A percentile compares a stretch with the other conserved stretches of the same genome.
Conservation (phyloP, 1,284 basidiomycete species). For the Leccinum variabile region DNA sequence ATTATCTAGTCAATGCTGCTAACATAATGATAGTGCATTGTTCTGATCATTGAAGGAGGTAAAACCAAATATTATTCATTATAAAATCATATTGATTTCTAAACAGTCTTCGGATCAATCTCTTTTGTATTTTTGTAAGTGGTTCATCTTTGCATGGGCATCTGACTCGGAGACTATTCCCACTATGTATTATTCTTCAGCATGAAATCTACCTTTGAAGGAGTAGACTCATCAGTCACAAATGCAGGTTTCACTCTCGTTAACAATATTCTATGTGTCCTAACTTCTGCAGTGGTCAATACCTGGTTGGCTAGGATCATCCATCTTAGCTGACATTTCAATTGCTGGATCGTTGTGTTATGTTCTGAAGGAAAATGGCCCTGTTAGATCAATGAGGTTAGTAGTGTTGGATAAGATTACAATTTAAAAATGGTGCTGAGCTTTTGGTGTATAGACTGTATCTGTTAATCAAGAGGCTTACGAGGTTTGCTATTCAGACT, state of each 20-base stretch:
- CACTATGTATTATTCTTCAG: constrained; percentile 7
- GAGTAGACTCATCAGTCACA: neutral
- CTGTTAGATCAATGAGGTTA: constrained; percentile 16
- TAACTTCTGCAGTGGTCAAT: constrained; percentile 19
- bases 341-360: constrained; percentile 25
- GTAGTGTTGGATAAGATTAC: neutral
- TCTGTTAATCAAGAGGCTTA: constrained; percentile 18
- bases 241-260: constrained; percentile 5
- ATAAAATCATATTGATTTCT: constrained; percentile 2
- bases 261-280: neutral
- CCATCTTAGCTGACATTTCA: constrained; percentile 23
- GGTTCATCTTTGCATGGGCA: neutral
- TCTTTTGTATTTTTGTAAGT: constrained; percentile 37
- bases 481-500: constrained; percentile 28
- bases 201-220: neutral
- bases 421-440: neutral
- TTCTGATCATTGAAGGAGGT: constrained; percentile 27
- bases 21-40: constrained; percentile 15
- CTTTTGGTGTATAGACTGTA: constrained; percentile 10
- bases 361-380: constrained; percentile 9
- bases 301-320: constrained; percentile 24
- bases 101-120: constrained; percentile 33
- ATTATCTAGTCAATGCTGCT: neutral
- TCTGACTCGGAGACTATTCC: neutral
- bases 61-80: neutral